Evolutionary conservation across 2,329 filamentous ascomycete genomes (phyloP), one percentile per base, ranked within the genome.

Genomic region (Aspergillus spinulosporus): DNA sequence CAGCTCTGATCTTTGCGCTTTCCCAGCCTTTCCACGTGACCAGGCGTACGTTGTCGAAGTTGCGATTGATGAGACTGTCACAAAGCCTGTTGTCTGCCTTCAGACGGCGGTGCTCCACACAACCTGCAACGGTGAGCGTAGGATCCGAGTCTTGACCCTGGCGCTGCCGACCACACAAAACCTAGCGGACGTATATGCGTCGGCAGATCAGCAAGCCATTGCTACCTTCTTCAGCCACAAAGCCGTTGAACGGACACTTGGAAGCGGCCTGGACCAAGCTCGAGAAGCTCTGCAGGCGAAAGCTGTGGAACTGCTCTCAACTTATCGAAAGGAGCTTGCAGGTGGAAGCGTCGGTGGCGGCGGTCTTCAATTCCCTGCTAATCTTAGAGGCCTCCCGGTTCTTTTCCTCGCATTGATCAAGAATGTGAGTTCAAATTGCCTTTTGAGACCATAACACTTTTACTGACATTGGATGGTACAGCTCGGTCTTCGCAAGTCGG

Each of bases 31-130:
- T 80, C 94, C 94, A 32, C 88, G 94, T 70, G 94, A 99, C 68
- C 94, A 99, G 74, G 92, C 90, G 62, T 97, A 97, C 71, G 94
- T 97, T 43, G 93, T 99, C 15, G 94, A 99, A 75, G 95, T 99
- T 54, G 92, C 94, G 11, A 97, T 99, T 63, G 94, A 99, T 66
- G 94, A 99, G 78, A 94, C 86, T 36, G 81, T 99, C 59, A 90
- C 88, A 46, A 96, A 96, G 80, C 91, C 90, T 44, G 88, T 96
- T 61, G 88, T 96, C 45, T 97, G 92, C 74, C 80, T 97, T 78
- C 92, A 99, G 76, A 88, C 92, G 11, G 94, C 94, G 50, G 93
- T 99, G 7, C 83, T 99, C 32, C 94, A 99, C 74, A 99, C 94
- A 1, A 99, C 92, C 1, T 97, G 93, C 80, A 97, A 97, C 68